These are phyloP conservation scores for Golubevia pallescens DNA, from an alignment of 1,284 basidiomycete genomes.

Conservation along the genomic window DNA sequence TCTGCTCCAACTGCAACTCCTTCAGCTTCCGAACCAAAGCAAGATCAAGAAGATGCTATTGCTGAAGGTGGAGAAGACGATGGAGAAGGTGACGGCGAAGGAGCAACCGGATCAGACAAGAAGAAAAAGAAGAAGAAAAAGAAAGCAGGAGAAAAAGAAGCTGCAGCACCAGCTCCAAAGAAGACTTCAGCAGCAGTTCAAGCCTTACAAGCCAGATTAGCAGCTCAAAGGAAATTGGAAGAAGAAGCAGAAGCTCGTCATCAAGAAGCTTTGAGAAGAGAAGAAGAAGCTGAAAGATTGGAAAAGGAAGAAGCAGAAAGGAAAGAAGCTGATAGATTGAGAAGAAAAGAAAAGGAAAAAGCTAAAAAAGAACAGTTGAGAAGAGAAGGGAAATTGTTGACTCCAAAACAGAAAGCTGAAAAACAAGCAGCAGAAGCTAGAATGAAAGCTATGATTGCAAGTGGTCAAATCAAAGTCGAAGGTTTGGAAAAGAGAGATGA, in stretches of 20 bases:
- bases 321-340: slow-evolving; percentile 52
- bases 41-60: slow-evolving; percentile 9
- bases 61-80: slow-evolving; percentile 27
- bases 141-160: slow-evolving; percentile 22
- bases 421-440: slow-evolving; percentile 58
- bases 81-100: slow-evolving; percentile 17
- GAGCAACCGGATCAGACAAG: slow-evolving; percentile 28
- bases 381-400: slow-evolving; percentile 62
- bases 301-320: slow-evolving; percentile 57
- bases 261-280: slow-evolving; percentile 41
- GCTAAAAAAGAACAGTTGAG: slow-evolving; percentile 59
- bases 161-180: slow-evolving; percentile 40
- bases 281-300: slow-evolving; percentile 57
- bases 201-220: slow-evolving; percentile 56
- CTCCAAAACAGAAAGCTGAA: slow-evolving; percentile 63
- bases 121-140: slow-evolving; percentile 57
- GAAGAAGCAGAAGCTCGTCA: slow-evolving; percentile 47
- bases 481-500: slow-evolving; percentile 36
- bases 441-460: slow-evolving; percentile 54
- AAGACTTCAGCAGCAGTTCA: slow-evolving; percentile 52
- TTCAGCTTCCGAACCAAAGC: no score
- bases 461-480: slow-evolving; percentile 56
- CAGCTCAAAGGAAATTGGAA: slow-evolving; percentile 60
- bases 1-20: not conserved
- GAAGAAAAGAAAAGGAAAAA: slow-evolving; percentile 60